phyloP scores from a whole-genome alignment of 768 basidiomycete genomes.

The Gymnopilus dilepis region DNA sequence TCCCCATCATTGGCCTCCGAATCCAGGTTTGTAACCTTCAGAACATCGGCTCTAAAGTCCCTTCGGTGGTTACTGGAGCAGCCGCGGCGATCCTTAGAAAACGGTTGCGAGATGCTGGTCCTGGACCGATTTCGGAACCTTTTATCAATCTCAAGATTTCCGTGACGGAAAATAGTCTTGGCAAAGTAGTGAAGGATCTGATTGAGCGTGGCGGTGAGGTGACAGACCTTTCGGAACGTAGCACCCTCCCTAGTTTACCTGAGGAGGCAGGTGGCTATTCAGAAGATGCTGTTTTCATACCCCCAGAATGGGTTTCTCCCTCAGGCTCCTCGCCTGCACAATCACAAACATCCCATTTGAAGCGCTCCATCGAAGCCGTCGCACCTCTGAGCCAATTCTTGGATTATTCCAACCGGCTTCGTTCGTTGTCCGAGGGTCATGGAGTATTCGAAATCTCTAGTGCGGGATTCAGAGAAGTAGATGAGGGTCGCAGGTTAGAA shows the following conservation, averaged over 20 bases:
- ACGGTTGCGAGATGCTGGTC: constrained; percentile 62
- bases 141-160: constrained; percentile 73
- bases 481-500: constrained; percentile 63
- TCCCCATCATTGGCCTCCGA: constrained; percentile 68
- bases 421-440: constrained; percentile 83
- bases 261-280: constrained; percentile 52
- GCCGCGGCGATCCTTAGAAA: constrained; percentile 67
- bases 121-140: constrained; percentile 81
- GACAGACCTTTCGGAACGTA: constrained; percentile 63
- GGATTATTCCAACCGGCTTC: constrained; percentile 78
- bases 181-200: constrained; percentile 84
- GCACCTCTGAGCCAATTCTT: constrained; percentile 85
- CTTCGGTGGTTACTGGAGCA: constrained; percentile 69
- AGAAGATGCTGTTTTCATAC: constrained; percentile 74
- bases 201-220: constrained; percentile 85
- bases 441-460: constrained; percentile 80
- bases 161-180: constrained; percentile 68
- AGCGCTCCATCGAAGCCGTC: constrained; percentile 70
- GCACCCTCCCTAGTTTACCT: constrained; percentile 37
- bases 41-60: constrained; percentile 45
- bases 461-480: constrained; percentile 78
- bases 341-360: constrained; percentile 43
- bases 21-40: constrained; percentile 56
- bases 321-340: constrained; percentile 46
- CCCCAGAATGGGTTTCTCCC: constrained; percentile 78